phyloP scores from a whole-genome alignment of 2,329 filamentous ascomycete species.

The Davidsoniella australis region DNA sequence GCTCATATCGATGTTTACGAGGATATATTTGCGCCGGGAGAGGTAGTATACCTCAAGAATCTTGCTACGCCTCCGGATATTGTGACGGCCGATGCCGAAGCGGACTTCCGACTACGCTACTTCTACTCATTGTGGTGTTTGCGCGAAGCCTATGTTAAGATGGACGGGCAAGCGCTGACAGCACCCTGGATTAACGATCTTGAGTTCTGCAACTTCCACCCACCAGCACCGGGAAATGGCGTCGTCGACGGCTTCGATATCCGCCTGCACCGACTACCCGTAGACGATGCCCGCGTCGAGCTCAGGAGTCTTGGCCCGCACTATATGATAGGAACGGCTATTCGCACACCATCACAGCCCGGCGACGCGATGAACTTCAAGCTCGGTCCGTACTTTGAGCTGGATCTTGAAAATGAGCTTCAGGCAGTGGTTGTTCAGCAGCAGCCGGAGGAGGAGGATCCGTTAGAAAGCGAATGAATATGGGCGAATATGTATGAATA shows the following conservation, averaged over 20 bases:
- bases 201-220: conserved; percentile 47
- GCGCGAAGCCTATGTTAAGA: conserved; percentile 69
- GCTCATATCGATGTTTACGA: conserved; percentile 55
- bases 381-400: conserved; percentile 1
- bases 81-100: background rate
- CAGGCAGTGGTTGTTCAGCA: background rate
- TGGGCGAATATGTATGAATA: background rate
- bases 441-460: background rate
- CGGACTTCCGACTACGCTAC: conserved; percentile 43
- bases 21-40: conserved; percentile 48
- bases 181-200: conserved; percentile 55
- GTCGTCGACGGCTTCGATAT: conserved; percentile 8
- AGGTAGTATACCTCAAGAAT: conserved; percentile 44
- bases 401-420: conserved; percentile 6
- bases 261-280: background rate
- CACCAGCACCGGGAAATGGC: conserved; percentile 25
- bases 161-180: conserved; percentile 61
- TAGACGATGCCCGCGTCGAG: conserved; percentile 8
- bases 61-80: conserved; percentile 13
- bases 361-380: conserved; percentile 2
- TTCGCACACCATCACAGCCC: conserved; percentile 3
- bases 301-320: conserved; percentile 7
- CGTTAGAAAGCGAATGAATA: background rate
- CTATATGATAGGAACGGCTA: conserved; percentile 11
- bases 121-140: conserved; percentile 70